Evolutionary conservation across 2,329 filamentous ascomycete species (phyloP), one percentile per base, ranked within the genome.

Genomic region (Ascocoryne sarcoides): DNA sequence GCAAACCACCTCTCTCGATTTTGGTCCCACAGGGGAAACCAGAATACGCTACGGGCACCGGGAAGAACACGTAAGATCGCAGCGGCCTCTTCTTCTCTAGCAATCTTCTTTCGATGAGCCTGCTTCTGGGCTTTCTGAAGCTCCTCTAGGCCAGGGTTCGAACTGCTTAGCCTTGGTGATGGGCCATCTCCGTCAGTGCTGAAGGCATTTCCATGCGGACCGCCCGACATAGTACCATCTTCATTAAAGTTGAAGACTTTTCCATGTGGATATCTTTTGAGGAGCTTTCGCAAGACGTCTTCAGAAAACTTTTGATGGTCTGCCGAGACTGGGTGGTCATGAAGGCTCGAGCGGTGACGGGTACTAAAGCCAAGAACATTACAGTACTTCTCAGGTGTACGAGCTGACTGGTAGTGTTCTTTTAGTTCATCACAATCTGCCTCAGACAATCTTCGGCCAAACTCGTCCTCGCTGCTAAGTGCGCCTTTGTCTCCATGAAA

Each of bases 11-110:
- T 57, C 26, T 70, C 62, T 40, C 60, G 62, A 5, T 62, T 56
- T 0, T 61, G 46, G 38, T 71, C 66, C 68, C 69, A 73, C 0
- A 73, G 49, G 0, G 70, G 70, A 1, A 71, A 57, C 30, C 71
- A 63, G 0, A 64, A 64, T 0, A 74, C 59, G 16, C 66, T 70
- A 3, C 68, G 58, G 1, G 68, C 68, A 0, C 60, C 60, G 0
- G 68, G 63, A 5, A 74, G 65, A 0, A 62, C 52, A 2, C 53
- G 43, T 0, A 56, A 43, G 2, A 71, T 54, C 4, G 56, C 39
- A 5, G 47, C 47, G 10, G 45, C 55, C 32, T 65, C 62, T 14
- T 38, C 41, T 32, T 55, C 50, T 43, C 45, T 47, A 2, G 51
- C 51, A 12, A 45, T 39, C 14, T 47, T 42, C 15, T 51, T 52